Base-by-base conservation (phyloP, 306 rosid species). In the Luffa aegyptiaca region DNA sequence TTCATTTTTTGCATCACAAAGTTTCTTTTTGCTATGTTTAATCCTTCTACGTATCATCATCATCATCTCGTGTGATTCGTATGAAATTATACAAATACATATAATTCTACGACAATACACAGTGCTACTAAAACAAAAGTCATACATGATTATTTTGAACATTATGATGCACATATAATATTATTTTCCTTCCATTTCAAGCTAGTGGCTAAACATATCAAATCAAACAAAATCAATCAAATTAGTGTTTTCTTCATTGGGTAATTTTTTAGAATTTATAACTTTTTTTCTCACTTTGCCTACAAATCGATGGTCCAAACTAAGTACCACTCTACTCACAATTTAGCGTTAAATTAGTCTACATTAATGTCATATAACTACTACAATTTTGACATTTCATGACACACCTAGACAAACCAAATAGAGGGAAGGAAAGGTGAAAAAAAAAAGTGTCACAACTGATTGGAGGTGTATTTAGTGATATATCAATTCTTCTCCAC, bases 11-110 rank as follows among this genome's bases (percentile, higher is more conserved):
- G 5, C 51, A 2, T 10, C 75, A 20, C 9, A 2, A 2, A 46
- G 39, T 45, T 72, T 21, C 13, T 46, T 72, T 49, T 72, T 35
- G 13, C 5, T 51, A 10, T 46, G 48, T 14, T 33, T 14, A 73
- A 73, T 71, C 57, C 45, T 71, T 71, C 11, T 71, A 71, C 26
- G 77, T 73, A 73, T 48, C 26, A 72, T 73, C 44, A 72, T 73
- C 44, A 20, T 69, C 37, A 48, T 21, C 77, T 49, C 42, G 8
- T 49, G 44, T 31, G 59, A 73, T 48, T 49, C 20, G 44, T 49
- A 48, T 49, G 4, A 46, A 46, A 12, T 5, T 45, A 3, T 13
- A 11, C 5, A 0, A 0, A 10, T 44, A 71, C 39, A 11, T 26
- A 21, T 70, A 2, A 14, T 72, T 21, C 18, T 70, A 70, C 39